phyloP scores from a whole-genome alignment of 495 filamentous ascomycete genomes.

The Penicillium ucsense region DNA sequence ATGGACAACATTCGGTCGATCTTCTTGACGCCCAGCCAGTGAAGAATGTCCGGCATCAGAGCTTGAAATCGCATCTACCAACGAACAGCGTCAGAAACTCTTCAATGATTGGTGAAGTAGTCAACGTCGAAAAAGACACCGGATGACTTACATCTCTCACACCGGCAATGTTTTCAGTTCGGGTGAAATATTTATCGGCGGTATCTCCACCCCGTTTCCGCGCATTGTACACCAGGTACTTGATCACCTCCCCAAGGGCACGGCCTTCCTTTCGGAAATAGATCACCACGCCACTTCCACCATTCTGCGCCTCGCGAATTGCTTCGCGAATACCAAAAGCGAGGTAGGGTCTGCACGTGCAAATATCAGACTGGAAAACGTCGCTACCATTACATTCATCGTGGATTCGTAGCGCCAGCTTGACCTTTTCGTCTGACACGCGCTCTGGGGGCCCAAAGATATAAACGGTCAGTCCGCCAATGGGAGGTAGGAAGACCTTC shows the following conservation, averaged over 20 bases:
- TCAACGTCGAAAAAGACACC: no score
- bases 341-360: slow-evolving; percentile 92
- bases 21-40: slow-evolving; percentile 98
- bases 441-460: slow-evolving; percentile 92
- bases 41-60: slow-evolving; percentile 96
- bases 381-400: slow-evolving; percentile 98
- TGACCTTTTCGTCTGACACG: slow-evolving; percentile 79
- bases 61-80: slow-evolving; percentile 91
- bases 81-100: no score
- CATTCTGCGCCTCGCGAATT: slow-evolving; percentile 90
- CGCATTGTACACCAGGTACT: slow-evolving; percentile 96
- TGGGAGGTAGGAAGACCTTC: slow-evolving; percentile 92
- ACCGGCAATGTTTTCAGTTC: slow-evolving; percentile 94
- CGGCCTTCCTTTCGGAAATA: slow-evolving; percentile 98
- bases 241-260: slow-evolving; percentile 94
- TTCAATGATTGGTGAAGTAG: no score
- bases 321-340: slow-evolving; percentile 96
- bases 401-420: slow-evolving; percentile 82
- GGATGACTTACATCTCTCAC: slow-evolving; percentile 54
- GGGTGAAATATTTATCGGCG: slow-evolving; percentile 94
- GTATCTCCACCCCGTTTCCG: slow-evolving; percentile 71
- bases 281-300: slow-evolving; percentile 92
- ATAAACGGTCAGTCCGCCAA: slow-evolving; percentile 93
- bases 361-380: slow-evolving; percentile 98
- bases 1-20: slow-evolving; percentile 98